A percentile compares a stretch with the other conserved stretches of the same genome.
Conservation (phyloP, 805 yeast species). For the Zygoascus biomembranicola region DNA sequence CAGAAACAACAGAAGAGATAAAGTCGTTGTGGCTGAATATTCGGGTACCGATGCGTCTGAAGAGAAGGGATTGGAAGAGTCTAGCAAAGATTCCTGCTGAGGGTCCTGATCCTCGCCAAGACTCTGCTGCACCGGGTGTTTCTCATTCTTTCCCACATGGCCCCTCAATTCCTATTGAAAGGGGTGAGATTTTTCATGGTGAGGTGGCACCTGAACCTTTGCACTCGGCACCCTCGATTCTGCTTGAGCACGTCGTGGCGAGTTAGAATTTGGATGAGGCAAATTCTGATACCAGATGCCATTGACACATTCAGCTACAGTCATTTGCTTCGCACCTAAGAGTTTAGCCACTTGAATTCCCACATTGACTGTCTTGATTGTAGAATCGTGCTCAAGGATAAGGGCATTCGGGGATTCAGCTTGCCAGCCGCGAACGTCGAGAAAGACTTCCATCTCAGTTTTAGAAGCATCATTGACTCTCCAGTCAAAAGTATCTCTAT, state of each 20-base stretch:
- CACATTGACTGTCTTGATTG: constrained; percentile 54
- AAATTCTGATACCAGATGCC: constrained; percentile 34
- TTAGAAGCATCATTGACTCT: constrained; percentile 47
- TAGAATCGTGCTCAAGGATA: constrained; percentile 81
- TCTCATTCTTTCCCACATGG: not conserved
- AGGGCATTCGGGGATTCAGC: constrained; percentile 41
- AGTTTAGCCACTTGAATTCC: constrained; percentile 53
- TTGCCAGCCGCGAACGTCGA: constrained; percentile 51
- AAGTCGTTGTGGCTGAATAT: not conserved
- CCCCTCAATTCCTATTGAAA: not conserved
- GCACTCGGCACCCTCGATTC: too few species aligned
- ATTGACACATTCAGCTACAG: constrained; percentile 71
- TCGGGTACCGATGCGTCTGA: not conserved
- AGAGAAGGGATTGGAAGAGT: not conserved
- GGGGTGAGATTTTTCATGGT: not conserved
- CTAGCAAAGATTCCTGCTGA: too few species aligned
- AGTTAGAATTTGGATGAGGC: not conserved
- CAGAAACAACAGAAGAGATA: too few species aligned
- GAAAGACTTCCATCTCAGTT: constrained; percentile 44
- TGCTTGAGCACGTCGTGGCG: too few species aligned
- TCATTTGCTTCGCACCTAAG: constrained; percentile 53
- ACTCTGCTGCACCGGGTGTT: not conserved
- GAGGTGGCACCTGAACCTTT: constrained; percentile 3
- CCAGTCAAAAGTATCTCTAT: constrained; percentile 90
- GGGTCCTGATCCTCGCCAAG: too few species aligned